Evolutionary conservation across 2,329 filamentous ascomycete species (phyloP), one percentile per base, ranked within the genome.

Genomic region (Xylogone sp.): DNA sequence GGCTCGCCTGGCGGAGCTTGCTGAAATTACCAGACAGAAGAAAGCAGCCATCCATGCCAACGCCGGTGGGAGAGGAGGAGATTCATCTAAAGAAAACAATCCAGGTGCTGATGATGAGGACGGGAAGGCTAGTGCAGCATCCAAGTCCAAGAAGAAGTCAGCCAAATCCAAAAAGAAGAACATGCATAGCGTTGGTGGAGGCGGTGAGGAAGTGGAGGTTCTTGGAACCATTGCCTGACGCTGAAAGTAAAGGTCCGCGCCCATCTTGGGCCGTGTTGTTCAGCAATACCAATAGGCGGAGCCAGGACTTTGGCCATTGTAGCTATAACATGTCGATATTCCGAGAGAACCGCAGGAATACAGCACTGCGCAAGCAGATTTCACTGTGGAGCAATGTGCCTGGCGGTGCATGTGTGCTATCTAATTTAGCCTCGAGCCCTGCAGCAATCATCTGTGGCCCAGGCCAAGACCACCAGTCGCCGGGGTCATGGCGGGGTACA

Each of bases 1-100:
- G 69, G 49, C 70, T 67, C 29, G 76, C 75, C 58, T 75, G 76
- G 59, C 73, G 73, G 60, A 56, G 31, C 49, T 48, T 43, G 58
- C 53, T 7, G 62, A 59, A 21, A 48, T 52, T 16, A 58, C 52
- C 2, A 59, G 51, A 45, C 53, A 55, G 53, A 65, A 64, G 58
- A 65, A 64, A 51, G 62, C 55, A 19, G 56, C 53, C 9, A 65
- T 66, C 45, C 50, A 55, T 12, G 50, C 3, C 12, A 52, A 18
- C 8, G 50, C 49, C 13, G 53, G 56, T 22, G 53, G 56, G 12
- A 57, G 46, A 31, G 51, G 46, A 42, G 39, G 39, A 45, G 56
- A 52, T 22, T 51, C 53, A 27, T 54, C 54, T 27, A 57, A 61
- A 46, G 60, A 64, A 52, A 58, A 61, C 46, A 39, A 43, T 43